phyloP scores from a whole-genome alignment of 495 filamentous ascomycete species.

The Lepraria neglecta region DNA sequence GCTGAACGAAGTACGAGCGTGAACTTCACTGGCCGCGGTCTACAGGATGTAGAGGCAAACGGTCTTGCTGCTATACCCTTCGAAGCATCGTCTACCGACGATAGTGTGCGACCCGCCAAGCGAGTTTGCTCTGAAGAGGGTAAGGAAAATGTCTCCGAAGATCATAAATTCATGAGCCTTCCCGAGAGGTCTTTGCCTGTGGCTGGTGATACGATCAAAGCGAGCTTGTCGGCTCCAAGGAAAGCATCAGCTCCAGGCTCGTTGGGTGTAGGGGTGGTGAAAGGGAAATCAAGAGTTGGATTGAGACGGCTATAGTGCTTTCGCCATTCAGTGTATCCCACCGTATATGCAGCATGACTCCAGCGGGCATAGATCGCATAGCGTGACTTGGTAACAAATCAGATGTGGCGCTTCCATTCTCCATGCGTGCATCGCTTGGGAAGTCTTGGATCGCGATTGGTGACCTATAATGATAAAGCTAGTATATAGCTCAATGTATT shows the following conservation, averaged over 20 bases:
- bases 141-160: conserved; percentile 28
- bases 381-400: neutral
- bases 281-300: conserved; percentile 14
- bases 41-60: conserved; percentile 13
- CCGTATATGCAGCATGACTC: neutral
- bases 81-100: conserved; percentile 12
- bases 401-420: neutral
- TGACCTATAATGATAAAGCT: too few relatives aligned
- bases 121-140: conserved; percentile 32
- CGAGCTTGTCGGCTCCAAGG: neutral
- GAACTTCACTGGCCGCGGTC: conserved; percentile 24
- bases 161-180: neutral
- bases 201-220: neutral
- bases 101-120: conserved; percentile 27
- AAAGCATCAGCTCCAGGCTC: conserved; percentile 20
- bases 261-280: conserved; percentile 9
- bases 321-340: neutral
- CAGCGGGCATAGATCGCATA: neutral
- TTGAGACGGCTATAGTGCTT: conserved; percentile 12
- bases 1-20: conserved; percentile 28
- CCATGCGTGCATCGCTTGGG: neutral
- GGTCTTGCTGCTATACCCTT: conserved; percentile 25
- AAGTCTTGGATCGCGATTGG: too few relatives aligned
- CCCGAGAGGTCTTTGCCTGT: neutral
- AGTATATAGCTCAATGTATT: too few relatives aligned